Base-by-base conservation (phyloP, 257 asterid species). In the Jasminum sambac region DNA sequence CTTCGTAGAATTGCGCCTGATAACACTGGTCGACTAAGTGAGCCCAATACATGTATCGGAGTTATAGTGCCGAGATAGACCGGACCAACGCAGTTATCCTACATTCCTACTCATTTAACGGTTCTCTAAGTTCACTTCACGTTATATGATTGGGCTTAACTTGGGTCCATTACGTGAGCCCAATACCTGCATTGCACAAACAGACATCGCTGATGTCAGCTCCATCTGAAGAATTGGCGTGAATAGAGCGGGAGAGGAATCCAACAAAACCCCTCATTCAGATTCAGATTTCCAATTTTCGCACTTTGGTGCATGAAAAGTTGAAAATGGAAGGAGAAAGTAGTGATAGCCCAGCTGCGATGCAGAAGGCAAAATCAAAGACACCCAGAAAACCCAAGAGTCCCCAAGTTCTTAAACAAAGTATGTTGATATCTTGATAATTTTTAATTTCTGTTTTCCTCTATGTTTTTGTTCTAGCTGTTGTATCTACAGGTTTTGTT, bases 331-430 rank as follows among this genome's bases (percentile, higher is more conserved):
- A 83, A 19, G 88, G 81, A 71, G 85, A 67, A 52, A 81, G 82
- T 81, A 77, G 81, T 73, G 92, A 86, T 75, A 81, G 90, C 46
- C 89, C 87, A 41, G 64, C 69, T 36, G 83, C 70, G 40, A 74
- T 82, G 8, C 85, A 73, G 73, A 90, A 84, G 75, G 72, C 90
- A 23, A 89, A 86, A 76, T 67, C 87, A 50, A 90, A 90, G 72
- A 74, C 86, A 34, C 86, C 93, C 38, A 82, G 87, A 70, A 88
- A 88, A 73, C 76, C 91, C 64, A 88, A 88, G 74, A 91, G 81
- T 50, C 77, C 87, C 66, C 82, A 82, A 30, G 78, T 81, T 76
- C 95, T 90, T 78, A 88, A 90, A 74, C 97, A 90, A 80, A 90
- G 95, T 90, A 76, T 30, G 73, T 24, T 65, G 65, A 55, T 11